Evolutionary conservation across 2,329 filamentous ascomycete species (phyloP), one percentile per base, ranked within the genome.

Genomic region (Trichoderma sp.): DNA sequence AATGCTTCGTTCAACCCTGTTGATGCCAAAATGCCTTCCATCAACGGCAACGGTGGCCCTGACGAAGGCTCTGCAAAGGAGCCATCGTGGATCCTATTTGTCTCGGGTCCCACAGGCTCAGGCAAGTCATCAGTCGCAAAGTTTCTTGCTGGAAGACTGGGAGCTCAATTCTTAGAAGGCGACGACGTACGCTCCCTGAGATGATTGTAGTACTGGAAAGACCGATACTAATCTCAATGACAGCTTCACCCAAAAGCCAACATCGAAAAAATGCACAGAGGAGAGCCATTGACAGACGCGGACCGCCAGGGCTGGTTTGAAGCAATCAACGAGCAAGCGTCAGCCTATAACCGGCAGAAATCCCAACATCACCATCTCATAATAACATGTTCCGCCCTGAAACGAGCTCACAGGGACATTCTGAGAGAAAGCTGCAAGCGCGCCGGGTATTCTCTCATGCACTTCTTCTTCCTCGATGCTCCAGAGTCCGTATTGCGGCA

Each of bases 281-380:
- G 61, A 8, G 61, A 64, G 31, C 8, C 49, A 21, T 24, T 64
- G 11, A 64, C 61, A 10, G 61, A 64, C 31, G 7, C 16, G 4
- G 61, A 64, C 14, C 61, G 61, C 33, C 61, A 64, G 27, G 61
- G 61, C 31, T 64, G 61, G 61, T 29, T 64, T 40, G 61, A 64
- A 14, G 61, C 61, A 40, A 64, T 64, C n/a, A 43, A 29, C 33
- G 49, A 64, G 61, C 61, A 64, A 43, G 61, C 61, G 5, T 55
- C 61, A 3, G 33, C 61, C 35, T 64, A 40, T n/a, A 56, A 64
- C 49, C 33, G 43, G 6, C 31, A 56, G 6, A 33, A 27, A 1
- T 43, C 49, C 11, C 61, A 37, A 4, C 49, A 21, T 19, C 61
- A 56, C 21, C 61, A 64, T 29, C 49, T 64, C 33, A 56, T 64